Conservation (phyloP, 331 rosid species). For the Erythrophleum ivorense region DNA sequence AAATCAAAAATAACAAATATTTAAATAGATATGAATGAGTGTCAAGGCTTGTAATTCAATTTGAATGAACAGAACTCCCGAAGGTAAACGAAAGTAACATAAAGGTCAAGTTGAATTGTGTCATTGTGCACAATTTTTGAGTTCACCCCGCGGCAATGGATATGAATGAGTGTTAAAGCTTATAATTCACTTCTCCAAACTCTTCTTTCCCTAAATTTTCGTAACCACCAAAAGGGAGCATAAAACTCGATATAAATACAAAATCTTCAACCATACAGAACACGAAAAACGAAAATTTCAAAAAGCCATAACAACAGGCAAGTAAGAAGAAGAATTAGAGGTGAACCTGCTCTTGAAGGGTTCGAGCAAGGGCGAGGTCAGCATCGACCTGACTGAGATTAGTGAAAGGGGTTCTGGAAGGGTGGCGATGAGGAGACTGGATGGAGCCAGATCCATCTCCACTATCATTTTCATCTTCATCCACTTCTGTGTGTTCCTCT, state of each 20-base stretch:
- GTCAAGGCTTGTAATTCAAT: background rate
- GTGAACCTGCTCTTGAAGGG: conserved; percentile 74
- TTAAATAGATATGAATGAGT: background rate
- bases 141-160: background rate
- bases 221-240: background rate
- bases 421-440: conserved; percentile 44
- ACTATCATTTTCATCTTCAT: background rate
- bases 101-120: background rate
- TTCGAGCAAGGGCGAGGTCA: conserved; percentile 79
- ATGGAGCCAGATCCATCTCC: conserved; percentile 41
- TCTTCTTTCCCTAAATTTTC: background rate
- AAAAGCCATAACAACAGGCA: background rate
- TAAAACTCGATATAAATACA: background rate
- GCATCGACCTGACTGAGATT: conserved; percentile 82
- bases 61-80: background rate
- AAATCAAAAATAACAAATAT: background rate
- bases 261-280: background rate
- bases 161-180: background rate
- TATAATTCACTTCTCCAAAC: background rate
- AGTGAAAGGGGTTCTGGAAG: conserved; percentile 70
- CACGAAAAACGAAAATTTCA: background rate
- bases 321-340: background rate
- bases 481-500: conserved; percentile 13
- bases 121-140: background rate
- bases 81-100: background rate